Evolutionary conservation across 768 basidiomycete genomes (phyloP), one percentile per base, ranked within the genome.

Genomic region (Termitomyces eurrhizus): DNA sequence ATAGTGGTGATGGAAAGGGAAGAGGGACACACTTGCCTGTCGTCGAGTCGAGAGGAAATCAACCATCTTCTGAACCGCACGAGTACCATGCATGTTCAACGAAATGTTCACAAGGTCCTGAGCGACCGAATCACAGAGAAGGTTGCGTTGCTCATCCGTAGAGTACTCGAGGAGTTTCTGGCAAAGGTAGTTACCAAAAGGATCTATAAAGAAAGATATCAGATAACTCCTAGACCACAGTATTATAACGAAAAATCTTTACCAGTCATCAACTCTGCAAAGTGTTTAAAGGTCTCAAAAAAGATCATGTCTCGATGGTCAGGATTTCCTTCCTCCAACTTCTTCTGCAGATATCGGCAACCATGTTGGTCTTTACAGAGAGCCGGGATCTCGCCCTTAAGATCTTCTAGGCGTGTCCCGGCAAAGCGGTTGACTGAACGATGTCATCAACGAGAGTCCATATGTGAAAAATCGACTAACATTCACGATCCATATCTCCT

Each of bases 61-160:
- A 64, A 99, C 97, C 96, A 98, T 98, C 80, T 98, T 98, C 79
- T 99, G 97, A 60, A 98, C 97, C 32, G 97, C 97, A 62, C 97
- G 88, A 36, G 97, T 99, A 36, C 97, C 97, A 75, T 99, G 97
- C 97, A 99, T 99, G 77, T 99, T 99, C 64, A 99, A 81, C 37
- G 95, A 97, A 70, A 99, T 98, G 71, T 90, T 94, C 68, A 99
- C 97, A 53, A 99, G 83, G 67, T 99, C 97, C 69, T 95, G 92
- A 37, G 95, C 93, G 53, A 99, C 96, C 29, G 93, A 95, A 72
- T 98, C 96, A 77, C 97, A 97, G 59, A 98, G 96, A 37, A 93
- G 81, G 69, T 93, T 95, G 59, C 96, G 87, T 69, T 99, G 97
- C 67, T 99, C 97, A 67, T 99, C 97, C 14, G 94, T 96, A 14